Evolutionary conservation across 2,329 filamentous ascomycete genomes (phyloP), one percentile per base, ranked within the genome.

Genomic region (Botrytis byssoidea): DNA sequence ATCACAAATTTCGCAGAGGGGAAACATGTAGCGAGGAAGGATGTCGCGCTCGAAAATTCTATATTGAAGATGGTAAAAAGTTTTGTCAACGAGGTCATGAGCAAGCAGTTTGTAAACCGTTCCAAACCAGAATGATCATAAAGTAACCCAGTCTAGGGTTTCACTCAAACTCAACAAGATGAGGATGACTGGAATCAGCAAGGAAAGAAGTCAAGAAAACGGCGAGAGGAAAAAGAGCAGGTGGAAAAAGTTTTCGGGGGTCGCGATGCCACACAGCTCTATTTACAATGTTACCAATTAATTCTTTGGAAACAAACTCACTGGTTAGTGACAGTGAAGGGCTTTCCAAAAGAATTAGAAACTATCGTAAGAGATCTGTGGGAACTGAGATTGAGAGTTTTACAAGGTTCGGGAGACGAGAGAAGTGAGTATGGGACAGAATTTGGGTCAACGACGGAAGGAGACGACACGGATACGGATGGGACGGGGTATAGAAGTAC

Each of bases 281-380:
- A 93, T 81, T 85, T 98, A 51, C 92, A 97, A 81, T 92, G 90
- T 76, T 88, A 97, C 74, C 95, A 98, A 82, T 85, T 97, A 46
- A 87, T 98, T 66, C 84, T 99, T 42, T 90, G 94, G 81, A 93
- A 92, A 80, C 95, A 98, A 84, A 84, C 93, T 25, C 83, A 88
- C 79, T 95, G 91, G 86, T 85, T 98, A 44, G 85, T 97, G 22
- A 84, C 88, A 35, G 84, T 86, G 9, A 90, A 90, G 80, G 87
- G 88, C 0, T 86, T 96, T 66, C 90, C 91, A 1, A 82, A 85
- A 7, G 92, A 97, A 78, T 85, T 98, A 20, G 94, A 97, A 85
- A 90, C 85, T 12, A 86, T 97, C 16, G 90, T 97, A 8, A 89
- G 90, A 74, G 94, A 97, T 80, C 87, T 99, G 22, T 99, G 96